A percentile compares a stretch with the other conserved stretches of the same genome.
phyloP scores from a whole-genome alignment of 2,329 filamentous ascomycete species.

The Colletotrichum sp. region DNA sequence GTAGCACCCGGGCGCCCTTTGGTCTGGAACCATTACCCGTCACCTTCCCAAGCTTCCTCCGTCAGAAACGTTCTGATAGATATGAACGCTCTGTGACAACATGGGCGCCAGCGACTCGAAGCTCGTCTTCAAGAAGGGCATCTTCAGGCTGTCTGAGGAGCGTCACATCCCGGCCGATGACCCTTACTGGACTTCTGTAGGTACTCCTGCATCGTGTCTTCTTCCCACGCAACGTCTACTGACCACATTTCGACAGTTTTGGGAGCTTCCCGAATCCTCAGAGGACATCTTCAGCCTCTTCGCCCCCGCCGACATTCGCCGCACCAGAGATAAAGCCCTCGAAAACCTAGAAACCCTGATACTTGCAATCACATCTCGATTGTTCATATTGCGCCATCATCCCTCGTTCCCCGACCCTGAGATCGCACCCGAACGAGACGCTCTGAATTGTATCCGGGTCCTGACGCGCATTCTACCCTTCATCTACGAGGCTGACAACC shows the following conservation, averaged over 20 bases:
- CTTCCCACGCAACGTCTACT: not conserved
- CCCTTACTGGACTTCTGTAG: slow-evolving; percentile 89
- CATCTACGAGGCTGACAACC: slow-evolving; percentile 85
- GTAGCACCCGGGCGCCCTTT: slow-evolving; percentile 14
- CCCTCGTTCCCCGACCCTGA: slow-evolving; percentile 89
- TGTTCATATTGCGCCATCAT: slow-evolving; percentile 84
- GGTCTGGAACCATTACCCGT: slow-evolving; percentile 7
- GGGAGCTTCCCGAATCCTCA: slow-evolving; percentile 93
- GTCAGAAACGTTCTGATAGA: slow-evolving; percentile 8
- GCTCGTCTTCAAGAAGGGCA: slow-evolving; percentile 97
- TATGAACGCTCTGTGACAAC: slow-evolving; percentile 25
- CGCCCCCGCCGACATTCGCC: slow-evolving; percentile 84
- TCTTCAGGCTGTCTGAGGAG: slow-evolving; percentile 95
- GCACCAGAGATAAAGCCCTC: slow-evolving; percentile 83
- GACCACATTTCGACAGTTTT: slow-evolving; percentile 68
- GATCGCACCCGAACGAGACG: slow-evolving; percentile 82
- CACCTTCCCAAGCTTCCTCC: slow-evolving; percentile 10
- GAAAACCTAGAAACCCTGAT: slow-evolving; percentile 91
- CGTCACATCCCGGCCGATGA: slow-evolving; percentile 86
- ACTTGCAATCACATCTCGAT: slow-evolving; percentile 80
- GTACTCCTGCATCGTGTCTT: slow-evolving; percentile 37
- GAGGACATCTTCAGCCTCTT: slow-evolving; percentile 98
- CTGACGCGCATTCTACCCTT: slow-evolving; percentile 90
- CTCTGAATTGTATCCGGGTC: slow-evolving; percentile 93
- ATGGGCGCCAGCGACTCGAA: slow-evolving; percentile 99